Evolutionary conservation across 805 yeast species (phyloP).

Genomic region (Candida vaughaniae): DNA sequence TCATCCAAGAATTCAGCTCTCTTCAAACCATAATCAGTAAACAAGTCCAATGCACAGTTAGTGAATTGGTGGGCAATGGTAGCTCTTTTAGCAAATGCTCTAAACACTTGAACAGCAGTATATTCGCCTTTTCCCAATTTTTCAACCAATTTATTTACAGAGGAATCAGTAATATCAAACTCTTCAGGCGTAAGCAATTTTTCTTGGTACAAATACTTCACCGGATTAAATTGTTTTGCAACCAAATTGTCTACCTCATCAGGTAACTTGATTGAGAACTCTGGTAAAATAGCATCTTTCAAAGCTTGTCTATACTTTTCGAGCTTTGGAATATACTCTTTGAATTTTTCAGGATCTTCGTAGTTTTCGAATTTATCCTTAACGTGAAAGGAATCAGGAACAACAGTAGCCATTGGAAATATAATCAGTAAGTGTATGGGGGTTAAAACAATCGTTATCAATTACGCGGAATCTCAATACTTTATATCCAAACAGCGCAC

Average conservation of each 20-base stretch:
- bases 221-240: constrained; percentile 34
- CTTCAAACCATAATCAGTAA: constrained; percentile 57
- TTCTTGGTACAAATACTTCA: constrained; percentile 32
- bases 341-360: constrained; percentile 43
- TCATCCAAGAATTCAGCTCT: constrained; percentile 57
- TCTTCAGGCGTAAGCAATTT: constrained; percentile 35
- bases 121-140: constrained; percentile 34
- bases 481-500: no score
- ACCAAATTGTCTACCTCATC: constrained; percentile 29
- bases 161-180: constrained; percentile 37
- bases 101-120: constrained; percentile 36
- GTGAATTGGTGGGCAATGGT: constrained; percentile 44
- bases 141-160: constrained; percentile 24
- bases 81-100: constrained; percentile 44
- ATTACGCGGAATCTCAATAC: no score
- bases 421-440: not conserved
- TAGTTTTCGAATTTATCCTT: constrained; percentile 30
- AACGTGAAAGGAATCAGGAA: constrained; percentile 25
- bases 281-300: constrained; percentile 27
- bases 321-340: constrained; percentile 44
- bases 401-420: constrained; percentile 9
- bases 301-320: constrained; percentile 33
- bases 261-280: constrained; percentile 32
- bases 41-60: constrained; percentile 43
- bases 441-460: no score